Evolutionary conservation across 768 basidiomycete species (phyloP), one percentile per base, ranked within the genome.

Genomic region (Lentinus brumalis): DNA sequence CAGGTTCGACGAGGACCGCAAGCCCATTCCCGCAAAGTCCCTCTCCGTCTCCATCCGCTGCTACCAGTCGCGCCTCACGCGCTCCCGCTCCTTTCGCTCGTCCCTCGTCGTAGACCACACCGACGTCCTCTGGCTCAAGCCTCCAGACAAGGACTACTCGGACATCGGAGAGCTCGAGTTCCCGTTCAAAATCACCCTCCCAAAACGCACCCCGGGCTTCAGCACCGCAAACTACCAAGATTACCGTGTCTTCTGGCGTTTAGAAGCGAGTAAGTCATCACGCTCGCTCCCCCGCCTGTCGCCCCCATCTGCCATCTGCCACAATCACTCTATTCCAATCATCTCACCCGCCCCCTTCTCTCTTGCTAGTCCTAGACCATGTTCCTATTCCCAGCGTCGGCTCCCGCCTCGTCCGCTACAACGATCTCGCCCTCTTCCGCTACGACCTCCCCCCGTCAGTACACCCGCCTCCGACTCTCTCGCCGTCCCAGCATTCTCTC

Each of bases 181-280:
- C 66, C 85, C 89, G 2, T 94, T 92, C 73, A 84, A 84, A 52
- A 79, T 94, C 68, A 79, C 81, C 49, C 61, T 94, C 30, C 92
- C 92, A 30, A 71, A 81, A 57, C 78, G 81, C 62, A 80, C 83
- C 53, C 74, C 80, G 15, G 89, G 89, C 42, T 87, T 85, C 67
- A 88, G 87, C 71, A 86, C 87, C 50, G 82, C 87, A 14, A 79
- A 85, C 61, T 91, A 86, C 67, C 88, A 88, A 66, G 88, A 87
- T 67, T 94, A 92, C 73, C 81, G 87, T 46, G 86, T 89, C 69
- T 83, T 83, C 70, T 94, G 92, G 92, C 81, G 91, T 55, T 79
- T 94, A 58, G 92, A 94, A 77, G 92, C 92, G 63, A 82, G 91
- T 86, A 64, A 64, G 86, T 79, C 14, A 41, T 56, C 49, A 46